A percentile compares a stretch with the other conserved stretches of the same genome.
These are phyloP conservation scores for Pichia thaimueangensis DNA, from an alignment of 805 yeast genomes.

Conservation along the genomic window DNA sequence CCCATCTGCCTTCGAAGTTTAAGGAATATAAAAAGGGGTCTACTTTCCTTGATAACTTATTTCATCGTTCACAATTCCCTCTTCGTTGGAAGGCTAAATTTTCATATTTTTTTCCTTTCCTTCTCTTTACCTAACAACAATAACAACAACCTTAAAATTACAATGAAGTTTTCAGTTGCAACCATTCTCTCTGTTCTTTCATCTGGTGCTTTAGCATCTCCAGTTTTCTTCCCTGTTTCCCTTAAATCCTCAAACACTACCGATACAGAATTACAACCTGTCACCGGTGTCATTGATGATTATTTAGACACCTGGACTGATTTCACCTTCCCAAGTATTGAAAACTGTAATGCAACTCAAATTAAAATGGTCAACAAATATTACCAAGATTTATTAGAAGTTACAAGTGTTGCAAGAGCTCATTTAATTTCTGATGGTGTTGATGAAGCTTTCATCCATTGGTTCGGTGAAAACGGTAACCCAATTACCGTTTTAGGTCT, in stretches of 20 bases:
- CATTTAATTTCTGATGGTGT: constrained; percentile 31
- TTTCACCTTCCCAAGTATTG: constrained; percentile 9
- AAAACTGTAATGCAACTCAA: constrained; percentile 18
- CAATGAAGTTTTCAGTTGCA: not conserved
- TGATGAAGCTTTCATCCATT: constrained; percentile 29
- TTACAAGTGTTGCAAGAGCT: constrained; percentile 31
- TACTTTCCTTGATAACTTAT: no score
- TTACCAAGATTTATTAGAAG: constrained; percentile 29
- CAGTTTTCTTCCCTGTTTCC: not conserved
- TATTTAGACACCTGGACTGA: constrained; percentile 10
- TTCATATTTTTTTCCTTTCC: not conserved
- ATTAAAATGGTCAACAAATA: constrained; percentile 19
- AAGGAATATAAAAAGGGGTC: no score
- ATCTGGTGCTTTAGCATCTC: not conserved
- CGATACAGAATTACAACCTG: not conserved
- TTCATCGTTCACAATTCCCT: no score
- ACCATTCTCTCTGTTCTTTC: not conserved
- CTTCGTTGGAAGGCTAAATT: no score
- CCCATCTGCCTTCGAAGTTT: no score
- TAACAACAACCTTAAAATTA: no score
- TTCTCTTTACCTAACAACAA: no score
- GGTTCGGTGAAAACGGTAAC: constrained; percentile 33
- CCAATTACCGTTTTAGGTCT: constrained; percentile 33
- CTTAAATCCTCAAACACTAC: not conserved
- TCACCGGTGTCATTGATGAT: constrained; percentile 1